These are phyloP conservation scores for Claviceps spartinae DNA, from an alignment of 2,329 filamentous ascomycete species.

Conservation along the genomic window DNA sequence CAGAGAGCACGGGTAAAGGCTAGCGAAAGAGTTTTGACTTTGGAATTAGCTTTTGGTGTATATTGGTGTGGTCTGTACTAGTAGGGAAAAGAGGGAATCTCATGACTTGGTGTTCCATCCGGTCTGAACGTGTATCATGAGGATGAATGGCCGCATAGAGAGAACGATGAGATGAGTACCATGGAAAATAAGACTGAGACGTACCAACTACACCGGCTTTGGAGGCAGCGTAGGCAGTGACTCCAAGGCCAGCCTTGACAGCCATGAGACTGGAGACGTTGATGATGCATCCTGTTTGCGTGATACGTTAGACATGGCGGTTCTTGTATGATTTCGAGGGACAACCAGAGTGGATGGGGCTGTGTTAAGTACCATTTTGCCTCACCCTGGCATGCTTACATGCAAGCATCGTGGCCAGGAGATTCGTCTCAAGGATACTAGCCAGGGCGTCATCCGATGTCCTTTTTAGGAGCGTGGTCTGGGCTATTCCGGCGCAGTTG, in stretches of 20 bases:
- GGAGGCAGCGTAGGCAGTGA: conserved; percentile 61
- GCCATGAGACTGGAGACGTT: conserved; percentile 71
- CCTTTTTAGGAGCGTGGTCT: conserved; percentile 48
- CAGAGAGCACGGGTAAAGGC: conserved; percentile 56
- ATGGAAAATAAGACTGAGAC: conserved; percentile 10
- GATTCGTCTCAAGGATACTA: conserved; percentile 53
- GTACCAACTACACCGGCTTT: conserved; percentile 67
- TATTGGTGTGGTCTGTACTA: conserved; percentile 7
- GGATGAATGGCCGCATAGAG: conserved; percentile 1
- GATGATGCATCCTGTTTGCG: conserved; percentile 50
- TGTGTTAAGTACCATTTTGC: conserved; percentile 15
- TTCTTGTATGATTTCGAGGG: too few relatives aligned
- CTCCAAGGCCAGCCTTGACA: conserved; percentile 52
- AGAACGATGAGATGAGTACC: conserved; percentile 4
- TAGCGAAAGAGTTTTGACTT: conserved; percentile 17
- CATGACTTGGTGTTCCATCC: too few relatives aligned
- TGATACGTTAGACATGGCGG: neutral
- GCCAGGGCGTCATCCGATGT: conserved; percentile 38
- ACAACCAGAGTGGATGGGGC: too few relatives aligned
- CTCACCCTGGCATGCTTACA: conserved; percentile 34
- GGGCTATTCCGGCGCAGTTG: conserved; percentile 66
- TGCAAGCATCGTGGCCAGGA: conserved; percentile 49
- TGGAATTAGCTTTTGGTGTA: neutral
- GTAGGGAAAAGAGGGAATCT: neutral
- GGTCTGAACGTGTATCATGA: neutral